A percentile compares a stretch with the other conserved stretches of the same genome.
Conservation (phyloP, 345 rosid species). For the Boechera stricta region DNA sequence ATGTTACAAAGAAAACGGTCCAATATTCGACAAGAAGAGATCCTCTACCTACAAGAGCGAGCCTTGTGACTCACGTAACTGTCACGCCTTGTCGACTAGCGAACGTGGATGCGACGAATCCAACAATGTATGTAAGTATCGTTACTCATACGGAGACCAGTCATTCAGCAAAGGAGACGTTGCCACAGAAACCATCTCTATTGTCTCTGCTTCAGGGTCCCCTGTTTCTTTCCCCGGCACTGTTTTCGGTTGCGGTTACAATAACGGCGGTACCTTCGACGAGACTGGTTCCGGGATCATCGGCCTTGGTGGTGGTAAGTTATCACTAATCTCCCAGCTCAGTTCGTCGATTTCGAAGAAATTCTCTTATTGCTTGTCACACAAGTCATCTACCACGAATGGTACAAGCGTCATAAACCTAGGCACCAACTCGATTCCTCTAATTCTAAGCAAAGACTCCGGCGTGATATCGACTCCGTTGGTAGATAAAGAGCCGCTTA, state of each 20-base stretch:
- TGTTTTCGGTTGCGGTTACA: conserved; percentile 60
- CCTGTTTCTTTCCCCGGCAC: conserved; percentile 46
- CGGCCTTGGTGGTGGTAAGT: conserved; percentile 63
- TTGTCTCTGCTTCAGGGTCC: conserved; percentile 51
- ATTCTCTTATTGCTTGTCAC: conserved; percentile 72
- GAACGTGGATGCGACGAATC: conserved; percentile 38
- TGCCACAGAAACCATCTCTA: conserved; percentile 53
- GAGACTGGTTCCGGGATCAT: conserved; percentile 56
- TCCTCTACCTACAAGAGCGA: conserved; percentile 52
- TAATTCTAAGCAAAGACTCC: conserved; percentile 40
- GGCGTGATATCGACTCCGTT: conserved; percentile 54
- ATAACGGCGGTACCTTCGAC: conserved; percentile 52
- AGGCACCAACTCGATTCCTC: conserved; percentile 54
- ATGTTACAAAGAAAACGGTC: conserved; percentile 56
- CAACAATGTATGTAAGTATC: conserved; percentile 42
- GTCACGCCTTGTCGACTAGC: conserved; percentile 37
- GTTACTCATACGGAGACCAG: conserved; percentile 46
- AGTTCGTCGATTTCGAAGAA: conserved; percentile 50
- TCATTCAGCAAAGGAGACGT: conserved; percentile 53
- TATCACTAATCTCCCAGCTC: conserved; percentile 60
- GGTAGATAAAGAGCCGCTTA: conserved; percentile 43
- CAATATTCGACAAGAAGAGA: conserved; percentile 54
- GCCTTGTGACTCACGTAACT: conserved; percentile 48
- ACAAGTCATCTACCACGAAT: conserved; percentile 35
- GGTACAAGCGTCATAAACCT: conserved; percentile 58